Base-by-base conservation (phyloP, 352 stramenopile genomes). In the Phytophthora crassamura region DNA sequence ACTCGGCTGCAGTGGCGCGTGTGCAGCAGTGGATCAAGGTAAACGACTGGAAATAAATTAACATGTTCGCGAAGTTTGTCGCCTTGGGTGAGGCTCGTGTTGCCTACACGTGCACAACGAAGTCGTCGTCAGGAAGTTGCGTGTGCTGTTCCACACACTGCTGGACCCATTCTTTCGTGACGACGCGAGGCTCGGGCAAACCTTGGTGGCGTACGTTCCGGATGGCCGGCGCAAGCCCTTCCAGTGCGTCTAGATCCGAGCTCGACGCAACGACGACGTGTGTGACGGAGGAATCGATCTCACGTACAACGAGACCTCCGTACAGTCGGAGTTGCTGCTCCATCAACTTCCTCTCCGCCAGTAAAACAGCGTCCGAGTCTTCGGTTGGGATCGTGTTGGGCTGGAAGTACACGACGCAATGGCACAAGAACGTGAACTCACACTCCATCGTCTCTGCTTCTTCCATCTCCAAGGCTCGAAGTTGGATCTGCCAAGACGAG, bases 391-490 rank as follows among this genome's bases (percentile, higher is more conserved):
- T 38, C n/a, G n/a, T 80, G 22, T 3, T 18, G 59, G 30, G 32
- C 25, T 74, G 68, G 78, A 70, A 67, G 52, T 93, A 93, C 15
- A 91, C 79, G 1, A 89, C 72, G 32, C 88, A 95, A 55, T 94
- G 88, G 7, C 72, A 72, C 7, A 95, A 69, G 41, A 87, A 91
- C n/a, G 86, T 94, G 50, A 75, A 77, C 39, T 76, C 66, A 33
- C 59, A 80, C 11, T 90, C 78, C 78, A 94, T 89, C 20, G 79
- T 81, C 46, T 91, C 80, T 22, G 82, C 75, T 49, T 90, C 81
- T 65, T 94, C 88, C 7, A 68, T 78, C 0, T 74, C 56, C 22
- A 92, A 50, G 18, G 54, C 32, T 42, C 64, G 61, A 16, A 91
- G 59, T 39, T 68, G 50, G 2, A 62, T 38, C 54, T 95, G 81